Evolutionary conservation across 768 basidiomycete genomes (phyloP), one percentile per base, ranked within the genome.

Genomic region (Trametes maxima): DNA sequence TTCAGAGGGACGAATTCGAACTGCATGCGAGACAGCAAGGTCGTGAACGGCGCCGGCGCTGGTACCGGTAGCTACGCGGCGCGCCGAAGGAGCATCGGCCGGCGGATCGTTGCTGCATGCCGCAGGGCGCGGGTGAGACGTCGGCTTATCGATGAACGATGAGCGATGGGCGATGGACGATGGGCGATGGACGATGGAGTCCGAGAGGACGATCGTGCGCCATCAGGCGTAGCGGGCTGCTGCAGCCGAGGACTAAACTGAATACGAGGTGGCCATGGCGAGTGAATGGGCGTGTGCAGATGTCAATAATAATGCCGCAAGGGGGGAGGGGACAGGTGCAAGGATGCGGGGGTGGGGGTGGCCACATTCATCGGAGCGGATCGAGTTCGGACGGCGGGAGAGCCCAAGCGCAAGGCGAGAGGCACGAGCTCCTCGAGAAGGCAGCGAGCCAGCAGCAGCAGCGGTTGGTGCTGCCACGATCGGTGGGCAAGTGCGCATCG

Each of bases 301-400:
- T 12, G 49, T 36, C n/a, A n/a, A n/a, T n/a, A n/a, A n/a, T n/a
- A n/a, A n/a, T n/a, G n/a, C n/a, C n/a, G n/a, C n/a, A 28, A 33
- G 14, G 19, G n/a, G 36, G 19, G 3, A n/a, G 40, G 16, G 10
- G 35, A 36, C 28, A 17, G 17, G 19, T 5, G 46, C n/a, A 22
- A 39, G 45, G 16, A 22, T 24, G 36, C 24, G 37, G 36, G 45
- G 28, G 28, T 17, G 37, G 36, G 16, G 35, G 28, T 7, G 39
- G 54, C 54, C 54, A 17, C 37, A 57, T 57, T 48, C 56, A 49
- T 57, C 56, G 56, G 47, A 47, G 56, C 56, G 56, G 56, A 49
- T 57, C 56, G 56, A 25, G 47, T 57, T 40, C 46, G 48, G 37
- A 58, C 56, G 36, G 46, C 24, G 25, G 10, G 44, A 12, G 56